Percentiles rank a stretch among this genome's conserved stretches.
Evolutionary conservation across 192 early-diverging fungal genomes (phyloP).

Genomic region (Backusella luteola): DNA sequence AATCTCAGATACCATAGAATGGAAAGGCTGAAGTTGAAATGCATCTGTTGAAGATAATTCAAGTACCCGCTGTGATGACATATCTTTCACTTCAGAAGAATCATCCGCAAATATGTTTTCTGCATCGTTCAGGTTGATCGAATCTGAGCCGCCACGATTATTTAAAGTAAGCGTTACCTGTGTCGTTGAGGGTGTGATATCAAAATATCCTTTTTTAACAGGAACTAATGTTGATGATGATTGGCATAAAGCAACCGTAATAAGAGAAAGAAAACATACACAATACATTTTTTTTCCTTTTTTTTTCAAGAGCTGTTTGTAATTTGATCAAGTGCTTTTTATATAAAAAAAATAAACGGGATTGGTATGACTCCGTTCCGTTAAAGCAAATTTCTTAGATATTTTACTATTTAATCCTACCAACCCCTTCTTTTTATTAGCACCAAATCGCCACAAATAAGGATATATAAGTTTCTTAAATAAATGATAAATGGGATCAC

Average conservation of each 20-base stretch:
- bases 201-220: not conserved
- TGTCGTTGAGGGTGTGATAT: not conserved
- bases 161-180: not conserved
- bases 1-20: not conserved
- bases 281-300: not conserved
- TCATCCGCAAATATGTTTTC: not conserved
- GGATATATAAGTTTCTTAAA: not conserved
- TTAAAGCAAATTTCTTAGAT: not conserved
- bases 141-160: not conserved
- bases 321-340: not conserved
- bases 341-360: not conserved
- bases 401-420: not conserved
- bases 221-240: not conserved
- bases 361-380: not conserved
- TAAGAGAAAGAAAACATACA: not conserved
- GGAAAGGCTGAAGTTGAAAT: not conserved
- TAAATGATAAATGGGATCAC: not conserved
- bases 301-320: not conserved
- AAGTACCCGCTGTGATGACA: not conserved
- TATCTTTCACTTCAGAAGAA: not conserved
- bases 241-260: not conserved
- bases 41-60: not conserved
- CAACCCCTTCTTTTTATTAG: not conserved
- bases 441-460: not conserved
- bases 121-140: not conserved